These are phyloP conservation scores for Candida caryicola DNA, from an alignment of 805 yeast species.

Conservation along the genomic window DNA sequence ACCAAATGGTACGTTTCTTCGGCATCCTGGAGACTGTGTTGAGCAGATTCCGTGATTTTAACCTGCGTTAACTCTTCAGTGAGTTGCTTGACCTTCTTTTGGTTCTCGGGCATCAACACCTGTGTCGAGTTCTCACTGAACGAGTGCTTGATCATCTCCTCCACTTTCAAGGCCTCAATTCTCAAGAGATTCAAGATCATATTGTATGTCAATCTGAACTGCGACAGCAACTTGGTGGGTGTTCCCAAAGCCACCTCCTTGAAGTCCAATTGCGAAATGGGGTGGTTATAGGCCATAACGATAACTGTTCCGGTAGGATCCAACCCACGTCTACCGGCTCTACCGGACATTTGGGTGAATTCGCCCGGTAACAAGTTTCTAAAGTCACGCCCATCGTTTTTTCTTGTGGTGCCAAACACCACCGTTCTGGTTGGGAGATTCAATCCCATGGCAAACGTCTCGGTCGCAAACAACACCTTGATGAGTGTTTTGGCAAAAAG, in stretches of 20 bases:
- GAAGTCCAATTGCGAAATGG: slow-evolving; percentile 55
- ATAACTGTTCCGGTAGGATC: slow-evolving; percentile 94
- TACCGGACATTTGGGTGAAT: slow-evolving; percentile 97
- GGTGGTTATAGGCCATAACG: slow-evolving; percentile 76
- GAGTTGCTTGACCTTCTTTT: slow-evolving; percentile 56
- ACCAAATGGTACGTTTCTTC: slow-evolving; percentile 45
- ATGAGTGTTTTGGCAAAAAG: slow-evolving; percentile 82
- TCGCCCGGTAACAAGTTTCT: slow-evolving; percentile 91
- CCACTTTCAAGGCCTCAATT: slow-evolving; percentile 93
- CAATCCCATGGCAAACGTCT: slow-evolving; percentile 98
- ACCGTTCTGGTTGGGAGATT: slow-evolving; percentile 96
- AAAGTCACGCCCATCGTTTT: slow-evolving; percentile 85
- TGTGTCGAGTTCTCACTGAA: slow-evolving; percentile 90
- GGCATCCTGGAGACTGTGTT: slow-evolving; percentile 40
- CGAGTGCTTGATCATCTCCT: slow-evolving; percentile 95
- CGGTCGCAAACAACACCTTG: slow-evolving; percentile 93
- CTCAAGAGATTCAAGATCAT: slow-evolving; percentile 90
- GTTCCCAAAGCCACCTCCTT: slow-evolving; percentile 83
- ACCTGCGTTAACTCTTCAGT: slow-evolving; percentile 44
- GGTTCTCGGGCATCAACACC: slow-evolving; percentile 80
- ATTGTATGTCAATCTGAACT: slow-evolving; percentile 90
- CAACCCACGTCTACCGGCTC: slow-evolving; percentile 97
- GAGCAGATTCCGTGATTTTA: slow-evolving; percentile 33
- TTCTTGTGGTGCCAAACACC: slow-evolving; percentile 77
- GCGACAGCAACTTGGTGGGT: slow-evolving; percentile 87